Percentiles rank a stretch among this genome's conserved stretches.
Conservation (phyloP, 2,329 filamentous ascomycete genomes). For the Penicillium sp. region DNA sequence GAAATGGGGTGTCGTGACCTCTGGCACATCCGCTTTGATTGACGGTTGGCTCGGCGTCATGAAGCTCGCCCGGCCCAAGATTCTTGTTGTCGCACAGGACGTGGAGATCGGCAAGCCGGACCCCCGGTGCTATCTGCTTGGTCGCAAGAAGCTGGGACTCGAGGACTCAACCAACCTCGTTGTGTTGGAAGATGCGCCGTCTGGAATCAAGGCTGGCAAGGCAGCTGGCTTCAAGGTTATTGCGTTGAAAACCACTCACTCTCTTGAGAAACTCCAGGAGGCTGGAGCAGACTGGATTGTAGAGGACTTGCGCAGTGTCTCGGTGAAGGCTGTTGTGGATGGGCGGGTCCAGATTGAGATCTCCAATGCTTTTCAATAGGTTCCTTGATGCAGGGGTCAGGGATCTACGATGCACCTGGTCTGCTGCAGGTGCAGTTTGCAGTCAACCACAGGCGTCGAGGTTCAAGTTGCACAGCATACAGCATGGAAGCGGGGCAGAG, state of each 20-base stretch:
- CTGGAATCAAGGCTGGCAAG: constrained; percentile 80
- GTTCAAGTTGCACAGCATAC: constrained; percentile 8
- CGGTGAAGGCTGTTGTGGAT: constrained; percentile 56
- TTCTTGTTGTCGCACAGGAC: constrained; percentile 73
- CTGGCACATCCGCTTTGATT: constrained; percentile 66
- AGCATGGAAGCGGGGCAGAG: not conserved
- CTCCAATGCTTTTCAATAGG: constrained; percentile 53
- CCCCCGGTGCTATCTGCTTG: constrained; percentile 71
- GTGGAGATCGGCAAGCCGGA: constrained; percentile 76
- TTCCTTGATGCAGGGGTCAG: constrained; percentile 36
- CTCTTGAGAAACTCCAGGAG: constrained; percentile 65
- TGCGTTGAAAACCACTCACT: constrained; percentile 82
- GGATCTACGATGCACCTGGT: not conserved
- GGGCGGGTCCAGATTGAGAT: constrained; percentile 69
- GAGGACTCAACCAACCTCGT: constrained; percentile 57
- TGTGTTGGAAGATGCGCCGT: constrained; percentile 86
- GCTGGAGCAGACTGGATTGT: constrained; percentile 90
- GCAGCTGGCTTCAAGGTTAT: constrained; percentile 82
- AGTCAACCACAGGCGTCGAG: not conserved
- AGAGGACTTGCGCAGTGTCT: constrained; percentile 72
- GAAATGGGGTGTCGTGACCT: constrained; percentile 83
- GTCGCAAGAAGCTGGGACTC: constrained; percentile 60
- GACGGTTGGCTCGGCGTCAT: constrained; percentile 71
- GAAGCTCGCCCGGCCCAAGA: constrained; percentile 62
- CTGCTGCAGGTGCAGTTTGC: not conserved